phyloP scores from a whole-genome alignment of 2,329 filamentous ascomycete genomes.

The Calonectria fujianensis region DNA sequence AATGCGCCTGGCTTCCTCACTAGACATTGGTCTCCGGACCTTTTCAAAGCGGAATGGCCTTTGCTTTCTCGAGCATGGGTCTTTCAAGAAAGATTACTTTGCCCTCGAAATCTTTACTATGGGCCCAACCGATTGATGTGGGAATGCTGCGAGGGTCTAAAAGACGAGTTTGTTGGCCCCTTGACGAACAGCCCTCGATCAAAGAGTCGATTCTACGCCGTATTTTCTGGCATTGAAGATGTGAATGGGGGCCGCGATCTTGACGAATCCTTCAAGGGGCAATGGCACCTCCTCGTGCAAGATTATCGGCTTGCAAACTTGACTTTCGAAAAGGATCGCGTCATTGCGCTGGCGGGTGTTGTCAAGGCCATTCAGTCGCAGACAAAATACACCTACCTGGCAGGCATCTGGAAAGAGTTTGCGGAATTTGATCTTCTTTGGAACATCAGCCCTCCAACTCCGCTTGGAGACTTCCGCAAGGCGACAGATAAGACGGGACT shows the following conservation, averaged over 20 bases:
- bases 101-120: conserved; percentile 15
- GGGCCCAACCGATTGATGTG: conserved; percentile 16
- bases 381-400: conserved; percentile 29
- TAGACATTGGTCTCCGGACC: conserved; percentile 4
- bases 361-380: conserved; percentile 24
- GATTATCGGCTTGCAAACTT: conserved; percentile 29
- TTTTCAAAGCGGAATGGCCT: conserved; percentile 14
- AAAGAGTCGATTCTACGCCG: conserved; percentile 10
- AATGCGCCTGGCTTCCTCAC: conserved; percentile 7
- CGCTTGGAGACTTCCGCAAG: background rate
- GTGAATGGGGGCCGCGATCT: background rate
- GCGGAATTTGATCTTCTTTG: conserved; percentile 36
- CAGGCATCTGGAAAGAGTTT: conserved; percentile 39
- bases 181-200: background rate
- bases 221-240: conserved; percentile 8
- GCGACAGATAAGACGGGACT: background rate
- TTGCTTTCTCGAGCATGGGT: conserved; percentile 18
- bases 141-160: conserved; percentile 11
- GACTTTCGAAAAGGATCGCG: conserved; percentile 28
- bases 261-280: conserved; percentile 27
- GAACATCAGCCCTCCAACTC: conserved; percentile 6
- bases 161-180: conserved; percentile 3
- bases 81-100: conserved; percentile 3
- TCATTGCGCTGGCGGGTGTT: conserved; percentile 32
- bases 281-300: conserved; percentile 27